Evolutionary conservation across 1,284 basidiomycete species (phyloP), one percentile per base, ranked within the genome.

Genomic region (Entoloma clypeatum): DNA sequence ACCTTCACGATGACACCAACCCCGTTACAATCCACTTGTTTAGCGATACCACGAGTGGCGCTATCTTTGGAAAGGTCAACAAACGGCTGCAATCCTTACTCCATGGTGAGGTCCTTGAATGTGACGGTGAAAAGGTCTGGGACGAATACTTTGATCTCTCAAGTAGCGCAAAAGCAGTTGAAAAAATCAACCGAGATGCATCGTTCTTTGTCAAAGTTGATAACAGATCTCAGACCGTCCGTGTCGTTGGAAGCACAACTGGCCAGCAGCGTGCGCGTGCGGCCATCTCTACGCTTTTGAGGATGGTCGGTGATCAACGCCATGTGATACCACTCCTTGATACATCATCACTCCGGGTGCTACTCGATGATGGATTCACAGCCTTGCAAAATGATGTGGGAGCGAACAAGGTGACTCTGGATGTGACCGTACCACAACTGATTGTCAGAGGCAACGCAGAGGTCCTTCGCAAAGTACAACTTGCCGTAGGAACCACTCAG

Each of bases 91-190:
- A 68, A 34, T 22, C 33, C 1, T 45, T 71, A 9, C 35, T 74
- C 11, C 52, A 53, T 5, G 75, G 75, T 8, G 53, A 65, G 17
- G 35, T 64, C 5, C 44, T 72, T 23, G 53, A 53, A 14, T 46
- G 49, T 0, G 59, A 65, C 1, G 60, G 55, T 2, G 49, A 51
- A n/a, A 46, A 49, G 3, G 42, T 70, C 2, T 79, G 75, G 74
- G 67, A 75, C 42, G 65, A 68, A 9, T 71, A 71, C 41, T 69
- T 77, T 44, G 60, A 65, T 13, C 55, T 58, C 11, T 34, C 60
- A 5, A 65, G 60, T 37, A 67, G 72, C 34, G 39, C 43, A 11
- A 62, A 59, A 14, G 56, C 59, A 10, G 38, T 77, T 22, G 60
- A 64, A 7, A 52, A 52, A 16, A 32, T 72, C 14, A 66, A 69